Conservation (phyloP, 352 stramenopile species). For the Albugo candida region DNA sequence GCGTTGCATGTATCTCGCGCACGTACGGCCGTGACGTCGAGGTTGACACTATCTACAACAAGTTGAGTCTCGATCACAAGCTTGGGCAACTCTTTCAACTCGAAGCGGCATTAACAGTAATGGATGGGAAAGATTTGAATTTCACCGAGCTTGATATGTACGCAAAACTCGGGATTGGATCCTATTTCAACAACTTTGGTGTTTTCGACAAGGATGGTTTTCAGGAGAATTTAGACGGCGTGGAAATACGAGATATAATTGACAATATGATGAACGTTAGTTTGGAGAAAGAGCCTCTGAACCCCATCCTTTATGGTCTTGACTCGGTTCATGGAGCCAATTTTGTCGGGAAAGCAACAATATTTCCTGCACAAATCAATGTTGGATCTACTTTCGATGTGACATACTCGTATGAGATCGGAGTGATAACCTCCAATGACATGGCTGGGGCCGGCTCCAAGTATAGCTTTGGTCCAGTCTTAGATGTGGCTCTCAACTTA, state of each 20-base stretch:
- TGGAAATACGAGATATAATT: slow-evolving; percentile 39
- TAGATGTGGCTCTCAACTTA: slow-evolving; percentile 64
- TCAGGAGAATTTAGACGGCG: slow-evolving; percentile 14
- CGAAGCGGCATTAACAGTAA: no score
- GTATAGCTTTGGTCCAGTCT: slow-evolving; percentile 82
- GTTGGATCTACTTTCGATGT: slow-evolving; percentile 79
- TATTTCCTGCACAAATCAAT: slow-evolving; percentile 79
- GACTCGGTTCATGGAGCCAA: slow-evolving; percentile 83
- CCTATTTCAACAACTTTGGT: slow-evolving; percentile 43
- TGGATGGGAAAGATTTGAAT: slow-evolving; percentile 19
- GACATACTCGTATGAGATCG: slow-evolving; percentile 43
- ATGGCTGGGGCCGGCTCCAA: slow-evolving; percentile 71
- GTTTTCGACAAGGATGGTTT: slow-evolving; percentile 19
- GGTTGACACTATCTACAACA: no score
- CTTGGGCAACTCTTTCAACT: no score
- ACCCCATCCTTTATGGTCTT: slow-evolving; percentile 70
- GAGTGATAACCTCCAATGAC: slow-evolving; percentile 61
- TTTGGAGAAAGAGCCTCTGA: slow-evolving; percentile 20
- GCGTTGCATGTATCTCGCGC: no score
- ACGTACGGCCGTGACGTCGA: no score
- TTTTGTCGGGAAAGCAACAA: slow-evolving; percentile 62
- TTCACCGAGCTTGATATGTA: slow-evolving; percentile 27
- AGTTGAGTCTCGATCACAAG: no score
- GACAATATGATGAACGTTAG: slow-evolving; percentile 58
- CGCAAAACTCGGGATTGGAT: slow-evolving; percentile 58